Conservation (phyloP, 805 yeast genomes). For the Yarrowia sp. region DNA sequence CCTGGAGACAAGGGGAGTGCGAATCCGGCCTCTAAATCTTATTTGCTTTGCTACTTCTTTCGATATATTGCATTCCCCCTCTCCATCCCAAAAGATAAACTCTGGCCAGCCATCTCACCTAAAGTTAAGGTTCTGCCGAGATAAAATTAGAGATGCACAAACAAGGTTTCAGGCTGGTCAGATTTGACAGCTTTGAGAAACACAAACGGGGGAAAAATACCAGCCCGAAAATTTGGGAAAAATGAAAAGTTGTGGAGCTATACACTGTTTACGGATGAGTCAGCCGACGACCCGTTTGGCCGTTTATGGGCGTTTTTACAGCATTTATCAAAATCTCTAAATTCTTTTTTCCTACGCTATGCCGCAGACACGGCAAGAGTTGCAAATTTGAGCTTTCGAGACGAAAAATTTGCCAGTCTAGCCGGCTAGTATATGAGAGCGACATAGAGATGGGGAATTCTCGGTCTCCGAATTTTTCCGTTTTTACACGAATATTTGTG, state of each 20-base stretch:
- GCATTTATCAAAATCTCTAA: too few relatives aligned
- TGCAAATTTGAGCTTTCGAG: not conserved
- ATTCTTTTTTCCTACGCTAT: too few relatives aligned
- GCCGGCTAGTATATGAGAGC: too few relatives aligned
- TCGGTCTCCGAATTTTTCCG: too few relatives aligned
- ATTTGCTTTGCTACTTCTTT: not conserved
- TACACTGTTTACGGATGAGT: too few relatives aligned
- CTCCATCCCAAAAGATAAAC: not conserved
- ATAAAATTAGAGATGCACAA: conserved; percentile 2
- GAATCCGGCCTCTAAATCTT: not conserved
- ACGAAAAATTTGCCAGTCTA: too few relatives aligned
- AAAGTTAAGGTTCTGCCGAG: not conserved
- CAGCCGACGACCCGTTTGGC: rapidly evolving
- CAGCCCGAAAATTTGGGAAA: not conserved
- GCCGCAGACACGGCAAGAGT: not conserved
- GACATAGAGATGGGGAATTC: too few relatives aligned
- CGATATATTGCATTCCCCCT: not conserved
- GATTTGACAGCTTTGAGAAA: not conserved
- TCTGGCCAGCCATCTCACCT: conserved; percentile 5
- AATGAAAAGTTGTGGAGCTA: not conserved
- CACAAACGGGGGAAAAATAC: not conserved
- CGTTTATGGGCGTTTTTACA: too few relatives aligned
- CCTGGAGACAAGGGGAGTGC: not conserved
- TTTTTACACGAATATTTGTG: too few relatives aligned
- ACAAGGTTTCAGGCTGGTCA: conserved; percentile 5